Percentiles rank a stretch among this genome's conserved stretches.
Evolutionary conservation across 2,329 filamentous ascomycete species (phyloP).

Genomic region (Juglanconis oblonga): DNA sequence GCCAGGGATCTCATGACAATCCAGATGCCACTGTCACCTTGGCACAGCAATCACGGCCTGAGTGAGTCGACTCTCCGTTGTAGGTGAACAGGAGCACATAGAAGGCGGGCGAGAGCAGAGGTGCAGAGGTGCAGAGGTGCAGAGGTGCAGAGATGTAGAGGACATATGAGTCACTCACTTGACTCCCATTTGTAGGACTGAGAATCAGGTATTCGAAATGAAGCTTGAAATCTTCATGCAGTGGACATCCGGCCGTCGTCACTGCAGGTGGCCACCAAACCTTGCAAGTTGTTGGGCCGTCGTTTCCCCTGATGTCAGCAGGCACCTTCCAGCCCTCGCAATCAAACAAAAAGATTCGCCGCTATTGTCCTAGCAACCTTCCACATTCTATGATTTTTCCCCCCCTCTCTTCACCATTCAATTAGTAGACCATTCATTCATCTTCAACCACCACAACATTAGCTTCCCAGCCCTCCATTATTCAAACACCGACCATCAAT

Average conservation of each 20-base stretch:
- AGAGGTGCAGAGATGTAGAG: too few relatives aligned
- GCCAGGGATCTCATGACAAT: neutral
- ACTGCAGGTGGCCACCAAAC: neutral
- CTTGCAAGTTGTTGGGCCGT: neutral
- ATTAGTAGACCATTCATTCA: neutral
- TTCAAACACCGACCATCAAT: neutral
- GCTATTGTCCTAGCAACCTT: neutral
- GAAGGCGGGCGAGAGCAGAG: too few relatives aligned
- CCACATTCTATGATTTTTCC: slow-evolving; percentile 1
- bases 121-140: too few relatives aligned
- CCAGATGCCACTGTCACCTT: too few relatives aligned
- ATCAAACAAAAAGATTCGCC: neutral
- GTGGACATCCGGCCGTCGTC: too few relatives aligned
- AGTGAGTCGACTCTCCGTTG: too few relatives aligned
- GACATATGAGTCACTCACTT: neutral
- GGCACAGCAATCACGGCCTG: too few relatives aligned
- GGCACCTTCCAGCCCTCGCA: neutral
- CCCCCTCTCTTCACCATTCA: neutral
- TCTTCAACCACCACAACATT: neutral
- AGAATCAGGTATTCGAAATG: neutral
- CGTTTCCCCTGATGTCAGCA: neutral
- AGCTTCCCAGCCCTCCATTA: neutral
- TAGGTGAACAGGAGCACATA: too few relatives aligned
- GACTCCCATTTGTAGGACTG: neutral
- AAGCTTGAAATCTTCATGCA: neutral